These are phyloP conservation scores for Endoconidiophora polonica DNA, from an alignment of 2,329 filamentous ascomycete genomes.

Conservation along the genomic window DNA sequence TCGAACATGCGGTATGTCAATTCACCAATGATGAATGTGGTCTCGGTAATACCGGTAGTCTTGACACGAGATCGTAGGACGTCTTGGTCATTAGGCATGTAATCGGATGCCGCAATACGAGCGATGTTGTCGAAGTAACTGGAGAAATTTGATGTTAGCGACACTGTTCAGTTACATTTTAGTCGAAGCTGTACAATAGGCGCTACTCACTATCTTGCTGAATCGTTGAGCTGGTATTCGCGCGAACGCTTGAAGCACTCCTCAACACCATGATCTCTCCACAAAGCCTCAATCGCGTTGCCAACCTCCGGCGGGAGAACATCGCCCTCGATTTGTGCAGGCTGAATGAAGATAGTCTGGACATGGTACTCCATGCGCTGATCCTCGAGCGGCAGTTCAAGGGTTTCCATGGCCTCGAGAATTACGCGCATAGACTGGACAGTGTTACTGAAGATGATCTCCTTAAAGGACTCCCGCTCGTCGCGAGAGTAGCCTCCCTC, in stretches of 20 bases:
- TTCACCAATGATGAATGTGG: slow-evolving; percentile 86
- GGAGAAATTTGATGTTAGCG: slow-evolving; percentile 20
- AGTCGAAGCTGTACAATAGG: not conserved
- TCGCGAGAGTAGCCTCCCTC: slow-evolving; percentile 97
- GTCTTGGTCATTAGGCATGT: slow-evolving; percentile 90
- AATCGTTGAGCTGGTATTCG: slow-evolving; percentile 94
- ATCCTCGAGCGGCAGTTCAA: slow-evolving; percentile 71
- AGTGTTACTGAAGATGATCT: slow-evolving; percentile 55
- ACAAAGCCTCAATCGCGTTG: slow-evolving; percentile 77
- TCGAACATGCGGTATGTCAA: slow-evolving; percentile 96
- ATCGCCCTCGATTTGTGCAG: slow-evolving; percentile 89
- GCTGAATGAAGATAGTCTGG: slow-evolving; percentile 97
- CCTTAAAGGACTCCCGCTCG: slow-evolving; percentile 53
- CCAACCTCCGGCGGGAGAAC: slow-evolving; percentile 88
- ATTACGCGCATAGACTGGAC: slow-evolving; percentile 55
- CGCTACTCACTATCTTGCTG: slow-evolving; percentile 69
- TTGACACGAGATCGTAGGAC: slow-evolving; percentile 91
- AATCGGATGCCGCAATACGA: slow-evolving; percentile 78
- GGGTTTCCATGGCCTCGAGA: slow-evolving; percentile 51
- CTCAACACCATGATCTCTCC: slow-evolving; percentile 85
- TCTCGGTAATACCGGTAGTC: slow-evolving; percentile 94
- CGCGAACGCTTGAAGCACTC: slow-evolving; percentile 90
- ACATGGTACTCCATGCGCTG: slow-evolving; percentile 92
- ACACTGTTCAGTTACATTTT: no score
- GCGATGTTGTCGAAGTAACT: slow-evolving; percentile 95